phyloP scores from a whole-genome alignment of 2,329 filamentous ascomycete genomes.

The Xylariaceae sp. region DNA sequence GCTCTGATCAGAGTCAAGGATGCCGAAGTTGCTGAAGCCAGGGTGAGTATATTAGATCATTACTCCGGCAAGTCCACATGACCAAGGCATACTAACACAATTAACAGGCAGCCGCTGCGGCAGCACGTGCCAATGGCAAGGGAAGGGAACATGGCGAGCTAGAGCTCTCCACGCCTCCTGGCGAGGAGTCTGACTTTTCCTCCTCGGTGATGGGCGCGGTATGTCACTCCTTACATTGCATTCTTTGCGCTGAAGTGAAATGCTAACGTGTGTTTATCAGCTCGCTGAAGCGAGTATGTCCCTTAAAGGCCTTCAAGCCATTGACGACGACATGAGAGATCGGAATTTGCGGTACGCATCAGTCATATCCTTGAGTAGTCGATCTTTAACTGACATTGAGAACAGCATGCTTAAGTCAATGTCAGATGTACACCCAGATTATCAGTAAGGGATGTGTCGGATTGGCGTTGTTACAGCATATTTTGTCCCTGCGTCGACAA shows the following conservation, averaged over 20 bases:
- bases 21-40: constrained; percentile 57
- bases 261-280: constrained; percentile 30
- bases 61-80: background rate
- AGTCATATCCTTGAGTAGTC: background rate
- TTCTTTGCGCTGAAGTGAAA: constrained; percentile 21
- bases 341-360: constrained; percentile 43
- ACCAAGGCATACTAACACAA: constrained; percentile 13
- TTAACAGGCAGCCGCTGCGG: constrained; percentile 41
- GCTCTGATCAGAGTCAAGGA: constrained; percentile 51
- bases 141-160: constrained; percentile 31
- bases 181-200: constrained; percentile 59
- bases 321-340: constrained; percentile 53
- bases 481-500: background rate
- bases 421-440: constrained; percentile 25
- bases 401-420: constrained; percentile 35
- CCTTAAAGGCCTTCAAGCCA: constrained; percentile 46
- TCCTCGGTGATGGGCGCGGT: constrained; percentile 63
- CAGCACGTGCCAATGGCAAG: constrained; percentile 35
- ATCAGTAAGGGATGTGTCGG: constrained; percentile 1
- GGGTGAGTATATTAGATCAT: constrained; percentile 37
- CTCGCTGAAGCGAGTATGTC: constrained; percentile 41
- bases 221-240: constrained; percentile 46
- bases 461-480: too few species aligned
- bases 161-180: constrained; percentile 42
- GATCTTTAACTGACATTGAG: constrained; percentile 15